Conservation (phyloP, 108 stramenopile species). For the Ochromonas danica region DNA sequence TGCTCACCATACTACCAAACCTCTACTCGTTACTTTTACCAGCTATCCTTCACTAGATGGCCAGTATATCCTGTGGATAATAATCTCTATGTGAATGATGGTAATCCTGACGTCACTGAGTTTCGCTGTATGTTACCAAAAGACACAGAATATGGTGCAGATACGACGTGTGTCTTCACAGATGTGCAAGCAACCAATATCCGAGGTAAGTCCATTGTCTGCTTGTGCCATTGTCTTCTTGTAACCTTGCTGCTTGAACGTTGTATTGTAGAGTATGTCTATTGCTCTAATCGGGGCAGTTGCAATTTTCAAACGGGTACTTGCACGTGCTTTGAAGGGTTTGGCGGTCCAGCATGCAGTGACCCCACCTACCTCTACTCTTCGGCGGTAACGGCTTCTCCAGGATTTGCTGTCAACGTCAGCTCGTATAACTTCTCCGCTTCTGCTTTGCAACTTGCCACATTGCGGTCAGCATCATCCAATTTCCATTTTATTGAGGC, state of each 20-base stretch:
- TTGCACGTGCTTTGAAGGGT: slow-evolving; percentile 50
- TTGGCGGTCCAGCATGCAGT: slow-evolving; percentile 46
- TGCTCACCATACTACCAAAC: slow-evolving; percentile 29
- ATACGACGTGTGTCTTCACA: slow-evolving; percentile 41
- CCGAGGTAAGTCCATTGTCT: not conserved
- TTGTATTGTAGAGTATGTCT: slow-evolving; percentile 46
- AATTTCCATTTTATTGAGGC: slow-evolving; percentile 48
- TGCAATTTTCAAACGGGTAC: slow-evolving; percentile 47
- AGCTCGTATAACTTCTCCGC: slow-evolving; percentile 40
- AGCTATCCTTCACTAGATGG: slow-evolving; percentile 43
- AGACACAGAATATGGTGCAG: no score
- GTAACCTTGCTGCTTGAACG: not conserved
- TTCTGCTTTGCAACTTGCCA: slow-evolving; percentile 35
- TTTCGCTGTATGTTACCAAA: no score
- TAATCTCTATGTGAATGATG: slow-evolving; percentile 50
- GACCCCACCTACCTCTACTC: slow-evolving; percentile 37
- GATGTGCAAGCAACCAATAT: slow-evolving; percentile 38
- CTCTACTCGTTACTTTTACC: slow-evolving; percentile 19
- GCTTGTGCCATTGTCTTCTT: not conserved
- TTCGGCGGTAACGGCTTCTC: slow-evolving; percentile 35
- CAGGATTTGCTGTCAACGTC: slow-evolving; percentile 42
- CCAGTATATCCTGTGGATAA: slow-evolving; percentile 48
- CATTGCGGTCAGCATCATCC: slow-evolving; percentile 41
- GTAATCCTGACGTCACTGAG: slow-evolving; percentile 45
- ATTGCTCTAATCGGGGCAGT: slow-evolving; percentile 45